These are phyloP conservation scores for Talaromyces verruculosus DNA, from an alignment of 2,329 filamentous ascomycete species.

Conservation along the genomic window DNA sequence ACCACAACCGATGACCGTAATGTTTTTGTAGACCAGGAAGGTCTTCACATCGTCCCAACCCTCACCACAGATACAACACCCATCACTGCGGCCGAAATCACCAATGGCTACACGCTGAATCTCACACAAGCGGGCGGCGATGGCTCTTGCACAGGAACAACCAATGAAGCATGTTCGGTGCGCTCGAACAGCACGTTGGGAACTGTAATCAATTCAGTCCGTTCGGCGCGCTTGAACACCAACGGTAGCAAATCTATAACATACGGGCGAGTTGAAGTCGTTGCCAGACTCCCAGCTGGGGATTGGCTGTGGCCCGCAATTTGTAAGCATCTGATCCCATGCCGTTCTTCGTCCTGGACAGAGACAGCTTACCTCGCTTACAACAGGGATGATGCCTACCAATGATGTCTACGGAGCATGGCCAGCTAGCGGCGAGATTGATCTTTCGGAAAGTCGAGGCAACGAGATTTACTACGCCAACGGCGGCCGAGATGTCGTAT, in stretches of 20 bases:
- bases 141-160: slow-evolving; percentile 46
- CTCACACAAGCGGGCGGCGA: slow-evolving; percentile 37
- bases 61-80: slow-evolving; percentile 43
- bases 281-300: slow-evolving; percentile 53
- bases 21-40: slow-evolving; percentile 49
- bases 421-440: slow-evolving; percentile 56
- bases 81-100: slow-evolving; percentile 29
- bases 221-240: slow-evolving; percentile 52
- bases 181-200: slow-evolving; percentile 47
- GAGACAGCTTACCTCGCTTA: slow-evolving; percentile 1
- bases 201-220: slow-evolving; percentile 52
- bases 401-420: slow-evolving; percentile 51
- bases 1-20: slow-evolving; percentile 53
- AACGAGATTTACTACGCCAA: slow-evolving; percentile 35
- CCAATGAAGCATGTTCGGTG: slow-evolving; percentile 40
- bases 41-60: slow-evolving; percentile 58
- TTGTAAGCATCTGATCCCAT: slow-evolving; percentile 38
- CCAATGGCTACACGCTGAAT: slow-evolving; percentile 40
- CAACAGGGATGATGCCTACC: slow-evolving; percentile 53
- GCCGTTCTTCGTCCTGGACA: neutral
- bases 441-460: slow-evolving; percentile 54
- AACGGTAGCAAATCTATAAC: slow-evolving; percentile 49
- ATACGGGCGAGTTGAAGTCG: slow-evolving; percentile 56
- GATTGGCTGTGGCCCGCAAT: slow-evolving; percentile 58
- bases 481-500: slow-evolving; percentile 23